A percentile compares a stretch with the other conserved stretches of the same genome.
These are phyloP conservation scores for Kwoniella newhampshirensis DNA, from an alignment of 768 basidiomycete genomes.

Conservation along the genomic window DNA sequence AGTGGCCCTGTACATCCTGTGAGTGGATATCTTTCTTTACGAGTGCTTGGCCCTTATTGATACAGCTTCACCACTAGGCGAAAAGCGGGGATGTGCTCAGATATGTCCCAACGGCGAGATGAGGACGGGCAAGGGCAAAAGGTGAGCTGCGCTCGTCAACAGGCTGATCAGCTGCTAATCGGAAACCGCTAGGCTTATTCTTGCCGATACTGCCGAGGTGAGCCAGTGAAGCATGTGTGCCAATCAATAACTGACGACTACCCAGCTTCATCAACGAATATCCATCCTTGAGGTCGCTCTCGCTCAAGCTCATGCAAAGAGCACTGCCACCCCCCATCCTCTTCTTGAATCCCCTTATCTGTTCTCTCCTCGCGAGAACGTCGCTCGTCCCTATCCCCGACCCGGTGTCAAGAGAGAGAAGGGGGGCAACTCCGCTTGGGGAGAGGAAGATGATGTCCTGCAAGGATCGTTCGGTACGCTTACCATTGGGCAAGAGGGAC, in stretches of 20 bases:
- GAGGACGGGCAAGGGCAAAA: conserved; percentile 46
- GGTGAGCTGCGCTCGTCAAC: conserved; percentile 19
- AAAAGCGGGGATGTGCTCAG: conserved; percentile 47
- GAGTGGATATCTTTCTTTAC: background rate
- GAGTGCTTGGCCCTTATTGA: background rate
- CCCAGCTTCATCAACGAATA: conserved; percentile 47
- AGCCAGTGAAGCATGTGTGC: conserved; percentile 10
- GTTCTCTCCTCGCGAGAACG: conserved; percentile 36
- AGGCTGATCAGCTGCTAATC: background rate
- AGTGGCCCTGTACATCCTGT: conserved; percentile 52
- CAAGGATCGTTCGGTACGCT: conserved; percentile 48
- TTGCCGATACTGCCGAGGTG: conserved; percentile 49
- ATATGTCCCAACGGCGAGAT: conserved; percentile 51
- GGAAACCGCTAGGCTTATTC: conserved; percentile 33
- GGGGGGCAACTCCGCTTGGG: background rate
- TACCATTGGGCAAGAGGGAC: conserved; percentile 45
- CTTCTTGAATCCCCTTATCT: conserved; percentile 44
- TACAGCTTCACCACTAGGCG: conserved; percentile 23
- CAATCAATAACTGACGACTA: no score
- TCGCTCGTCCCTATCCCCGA: conserved; percentile 8
- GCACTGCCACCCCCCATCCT: conserved; percentile 34
- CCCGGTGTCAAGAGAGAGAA: conserved; percentile 13
- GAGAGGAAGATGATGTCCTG: conserved; percentile 35
- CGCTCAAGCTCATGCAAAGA: conserved; percentile 39
- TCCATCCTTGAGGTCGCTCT: conserved; percentile 48